Conservation (phyloP, 208 protist genomes). For the Leishmania turanica region DNA sequence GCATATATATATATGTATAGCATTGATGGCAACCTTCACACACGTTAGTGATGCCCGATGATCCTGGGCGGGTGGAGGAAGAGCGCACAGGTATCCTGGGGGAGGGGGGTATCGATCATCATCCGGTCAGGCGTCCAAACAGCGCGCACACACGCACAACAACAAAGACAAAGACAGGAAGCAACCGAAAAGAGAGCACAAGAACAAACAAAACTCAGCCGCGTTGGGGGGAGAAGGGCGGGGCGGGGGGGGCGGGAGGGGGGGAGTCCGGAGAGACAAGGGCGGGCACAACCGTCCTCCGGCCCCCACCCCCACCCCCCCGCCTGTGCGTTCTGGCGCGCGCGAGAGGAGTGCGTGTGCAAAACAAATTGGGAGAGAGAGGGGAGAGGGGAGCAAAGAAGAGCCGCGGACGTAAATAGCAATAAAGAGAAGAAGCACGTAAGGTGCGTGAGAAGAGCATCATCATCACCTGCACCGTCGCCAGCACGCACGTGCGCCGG, state of each 20-base stretch:
- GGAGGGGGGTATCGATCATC: background rate
- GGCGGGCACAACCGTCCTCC: background rate
- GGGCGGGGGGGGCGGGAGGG: too few relatives aligned
- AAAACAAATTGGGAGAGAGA: background rate
- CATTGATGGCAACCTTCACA: background rate
- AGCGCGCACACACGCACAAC: background rate
- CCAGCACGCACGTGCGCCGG: too few relatives aligned
- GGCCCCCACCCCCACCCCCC: background rate
- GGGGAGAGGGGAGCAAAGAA: too few relatives aligned
- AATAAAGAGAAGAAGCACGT: too few relatives aligned
- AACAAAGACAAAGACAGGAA: too few relatives aligned
- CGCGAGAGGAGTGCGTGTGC: background rate
- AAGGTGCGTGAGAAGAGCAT: too few relatives aligned
- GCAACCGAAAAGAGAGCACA: background rate
- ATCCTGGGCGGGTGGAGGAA: background rate
- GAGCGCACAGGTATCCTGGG: background rate
- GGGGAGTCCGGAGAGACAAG: too few relatives aligned
- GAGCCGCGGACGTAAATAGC: too few relatives aligned
- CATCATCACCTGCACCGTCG: too few relatives aligned
- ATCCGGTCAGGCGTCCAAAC: background rate
- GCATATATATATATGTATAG: too few relatives aligned
- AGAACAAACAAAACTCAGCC: background rate
- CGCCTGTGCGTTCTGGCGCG: background rate
- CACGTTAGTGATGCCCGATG: background rate
- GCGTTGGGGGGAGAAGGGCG: too few relatives aligned